Evolutionary conservation across 805 yeast species (phyloP).

Genomic region (Saccharomycopsis fibuligera): DNA sequence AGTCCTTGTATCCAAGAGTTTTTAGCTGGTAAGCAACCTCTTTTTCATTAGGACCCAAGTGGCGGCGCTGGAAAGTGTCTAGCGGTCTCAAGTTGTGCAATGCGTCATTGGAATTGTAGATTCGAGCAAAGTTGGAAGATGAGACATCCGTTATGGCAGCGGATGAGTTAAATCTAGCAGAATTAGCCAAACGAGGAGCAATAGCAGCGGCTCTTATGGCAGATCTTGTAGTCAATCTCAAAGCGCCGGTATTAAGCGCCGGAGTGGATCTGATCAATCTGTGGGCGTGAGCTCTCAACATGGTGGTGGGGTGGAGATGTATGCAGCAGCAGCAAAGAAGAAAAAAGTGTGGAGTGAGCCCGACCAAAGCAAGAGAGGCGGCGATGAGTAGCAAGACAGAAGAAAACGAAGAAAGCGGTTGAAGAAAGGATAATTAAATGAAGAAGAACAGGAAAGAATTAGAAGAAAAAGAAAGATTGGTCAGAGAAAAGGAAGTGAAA

Average conservation of each 20-base stretch:
- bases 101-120: conserved; percentile 39
- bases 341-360: not conserved
- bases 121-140: conserved; percentile 41
- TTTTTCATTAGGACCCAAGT: conserved; percentile 70
- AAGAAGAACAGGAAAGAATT: no score
- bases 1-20: conserved; percentile 55
- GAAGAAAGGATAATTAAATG: not conserved
- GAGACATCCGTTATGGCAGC: conserved; percentile 44
- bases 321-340: not conserved
- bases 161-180: not conserved
- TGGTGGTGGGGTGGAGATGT: not conserved
- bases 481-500: no score
- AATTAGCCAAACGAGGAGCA: not conserved
- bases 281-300: not conserved
- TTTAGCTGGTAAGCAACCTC: conserved; percentile 63
- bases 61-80: conserved; percentile 87
- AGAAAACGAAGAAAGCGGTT: not conserved
- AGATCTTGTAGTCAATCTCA: not conserved
- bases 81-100: conserved; percentile 8
- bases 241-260: no score
- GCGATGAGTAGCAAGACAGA: not conserved
- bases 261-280: no score
- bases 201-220: not conserved
- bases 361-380: not conserved
- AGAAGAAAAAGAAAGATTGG: no score